Evolutionary conservation across 148 eudicot genomes (phyloP).

Genomic region (Oxyria digyna): DNA sequence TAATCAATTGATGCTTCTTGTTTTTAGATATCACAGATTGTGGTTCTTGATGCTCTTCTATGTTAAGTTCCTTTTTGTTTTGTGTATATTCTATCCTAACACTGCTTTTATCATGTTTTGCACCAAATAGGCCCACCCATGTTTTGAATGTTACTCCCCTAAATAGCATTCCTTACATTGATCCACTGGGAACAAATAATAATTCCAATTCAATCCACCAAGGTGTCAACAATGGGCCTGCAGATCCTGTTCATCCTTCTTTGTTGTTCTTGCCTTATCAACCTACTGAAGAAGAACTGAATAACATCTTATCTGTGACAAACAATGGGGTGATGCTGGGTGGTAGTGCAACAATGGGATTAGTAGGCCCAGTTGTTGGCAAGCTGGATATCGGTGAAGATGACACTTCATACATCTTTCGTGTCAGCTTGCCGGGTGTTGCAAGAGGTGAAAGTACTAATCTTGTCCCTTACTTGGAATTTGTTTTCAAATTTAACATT

Average conservation of each 20-base stretch:
- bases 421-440: conserved; percentile 74
- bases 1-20: background rate
- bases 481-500: no score
- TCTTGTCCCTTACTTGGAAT: conserved; percentile 7
- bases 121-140: background rate
- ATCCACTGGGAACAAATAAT: conserved; percentile 15
- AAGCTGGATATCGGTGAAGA: conserved; percentile 43
- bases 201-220: background rate
- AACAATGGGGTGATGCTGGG: conserved; percentile 32
- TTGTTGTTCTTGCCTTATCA: conserved; percentile 34
- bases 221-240: conserved; percentile 9
- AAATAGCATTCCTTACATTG: conserved; percentile 26
- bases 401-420: conserved; percentile 40
- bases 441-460: conserved; percentile 29
- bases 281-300: conserved; percentile 30
- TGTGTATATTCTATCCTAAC: background rate
- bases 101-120: background rate
- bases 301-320: conserved; percentile 27
- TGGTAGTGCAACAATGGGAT: conserved; percentile 59
- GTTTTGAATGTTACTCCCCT: conserved; percentile 22
- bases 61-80: background rate
- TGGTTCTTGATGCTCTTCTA: background rate
- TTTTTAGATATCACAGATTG: background rate
- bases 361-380: conserved; percentile 43
- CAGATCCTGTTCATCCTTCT: conserved; percentile 23